Percentiles rank a stretch among this genome's conserved stretches.
These are phyloP conservation scores for Prunus mira DNA, from an alignment of 306 rosid genomes.

Conservation along the genomic window DNA sequence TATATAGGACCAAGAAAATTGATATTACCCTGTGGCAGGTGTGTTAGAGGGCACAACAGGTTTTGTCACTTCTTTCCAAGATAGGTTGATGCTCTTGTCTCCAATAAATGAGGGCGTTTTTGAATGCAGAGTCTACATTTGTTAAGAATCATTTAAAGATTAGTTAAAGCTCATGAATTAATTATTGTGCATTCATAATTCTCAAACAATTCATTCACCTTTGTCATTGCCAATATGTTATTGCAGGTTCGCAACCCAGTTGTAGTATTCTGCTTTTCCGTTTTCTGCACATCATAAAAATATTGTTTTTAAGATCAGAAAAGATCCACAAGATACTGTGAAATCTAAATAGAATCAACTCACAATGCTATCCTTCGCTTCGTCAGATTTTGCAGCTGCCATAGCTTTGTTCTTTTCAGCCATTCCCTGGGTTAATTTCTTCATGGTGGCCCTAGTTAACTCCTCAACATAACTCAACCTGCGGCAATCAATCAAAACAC, in stretches of 20 bases:
- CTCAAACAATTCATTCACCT: conserved; percentile 38
- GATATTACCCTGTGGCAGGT: conserved; percentile 60
- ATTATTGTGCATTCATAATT: neutral
- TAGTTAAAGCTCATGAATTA: conserved; percentile 10
- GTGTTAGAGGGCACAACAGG: conserved; percentile 35
- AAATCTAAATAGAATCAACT: conserved; percentile 35
- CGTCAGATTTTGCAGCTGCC: conserved; percentile 93
- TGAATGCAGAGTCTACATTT: conserved; percentile 48
- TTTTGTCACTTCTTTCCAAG: conserved; percentile 92
- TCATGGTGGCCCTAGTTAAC: conserved; percentile 85
- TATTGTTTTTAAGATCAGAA: conserved; percentile 3
- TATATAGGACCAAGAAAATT: conserved; percentile 4
- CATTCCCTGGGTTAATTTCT: conserved; percentile 97
- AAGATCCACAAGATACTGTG: conserved; percentile 12
- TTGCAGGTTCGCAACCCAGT: conserved; percentile 94
- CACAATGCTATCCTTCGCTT: conserved; percentile 80
- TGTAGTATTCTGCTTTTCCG: conserved; percentile 87
- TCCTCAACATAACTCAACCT: conserved; percentile 87
- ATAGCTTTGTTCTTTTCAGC: conserved; percentile 86
- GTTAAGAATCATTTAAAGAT: neutral
- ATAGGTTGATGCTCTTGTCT: conserved; percentile 82
- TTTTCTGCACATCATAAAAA: conserved; percentile 55
- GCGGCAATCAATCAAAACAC: conserved; percentile 10
- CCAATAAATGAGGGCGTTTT: conserved; percentile 87
- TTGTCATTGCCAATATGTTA: conserved; percentile 85